These are phyloP conservation scores for Phyllosticta capitalensis DNA, from an alignment of 2,329 filamentous ascomycete species.

Conservation along the genomic window DNA sequence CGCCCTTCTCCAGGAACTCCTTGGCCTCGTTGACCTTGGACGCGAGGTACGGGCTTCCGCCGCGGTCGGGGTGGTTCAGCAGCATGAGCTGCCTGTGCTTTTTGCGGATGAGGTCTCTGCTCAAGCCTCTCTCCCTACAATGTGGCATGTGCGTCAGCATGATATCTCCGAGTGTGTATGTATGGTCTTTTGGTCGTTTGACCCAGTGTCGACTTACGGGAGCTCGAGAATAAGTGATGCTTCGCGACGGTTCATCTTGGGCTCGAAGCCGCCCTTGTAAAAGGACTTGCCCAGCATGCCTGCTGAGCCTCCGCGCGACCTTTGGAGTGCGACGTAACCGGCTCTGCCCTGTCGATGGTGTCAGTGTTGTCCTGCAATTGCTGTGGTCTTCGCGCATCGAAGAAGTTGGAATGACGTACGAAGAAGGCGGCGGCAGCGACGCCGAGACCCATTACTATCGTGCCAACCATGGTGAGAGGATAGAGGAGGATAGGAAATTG, in stretches of 20 bases:
- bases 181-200: background rate
- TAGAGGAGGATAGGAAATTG: background rate
- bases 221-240: conserved; percentile 84
- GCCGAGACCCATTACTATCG: conserved; percentile 50
- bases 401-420: conserved; percentile 31
- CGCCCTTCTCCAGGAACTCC: conserved; percentile 75
- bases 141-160: background rate
- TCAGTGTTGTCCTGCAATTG: conserved; percentile 13
- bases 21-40: conserved; percentile 99
- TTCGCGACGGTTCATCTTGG: conserved; percentile 86
- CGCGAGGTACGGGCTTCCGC: conserved; percentile 89
- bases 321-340: conserved; percentile 77
- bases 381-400: background rate
- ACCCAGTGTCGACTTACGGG: conserved; percentile 50
- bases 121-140: conserved; percentile 69
- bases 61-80: conserved; percentile 93
- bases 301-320: conserved; percentile 53
- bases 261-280: conserved; percentile 98
- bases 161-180: background rate
- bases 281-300: conserved; percentile 81
- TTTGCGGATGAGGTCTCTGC: conserved; percentile 90
- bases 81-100: conserved; percentile 94
- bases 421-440: conserved; percentile 58
- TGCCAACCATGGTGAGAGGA: conserved; percentile 45
- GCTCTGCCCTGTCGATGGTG: conserved; percentile 63